Percentiles rank a stretch among this genome's conserved stretches.
phyloP scores from a whole-genome alignment of 2,329 filamentous ascomycete genomes.

The Epichloe baconii region DNA sequence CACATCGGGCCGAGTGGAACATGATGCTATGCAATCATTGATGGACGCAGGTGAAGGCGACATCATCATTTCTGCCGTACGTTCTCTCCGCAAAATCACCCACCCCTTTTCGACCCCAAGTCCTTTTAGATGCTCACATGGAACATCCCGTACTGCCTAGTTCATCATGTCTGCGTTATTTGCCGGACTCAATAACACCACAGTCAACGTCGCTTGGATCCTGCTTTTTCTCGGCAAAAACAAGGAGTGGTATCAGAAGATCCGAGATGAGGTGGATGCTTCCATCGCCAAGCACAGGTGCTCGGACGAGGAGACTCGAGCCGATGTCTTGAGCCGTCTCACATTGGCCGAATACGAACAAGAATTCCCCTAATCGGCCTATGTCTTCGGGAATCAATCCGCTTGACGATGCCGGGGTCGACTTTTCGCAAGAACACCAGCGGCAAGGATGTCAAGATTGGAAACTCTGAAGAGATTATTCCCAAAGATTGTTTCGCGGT shows the following conservation, averaged over 20 bases:
- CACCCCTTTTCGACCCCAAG: too few relatives aligned
- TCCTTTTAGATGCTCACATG: too few relatives aligned
- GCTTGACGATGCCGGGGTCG: slow-evolving; percentile 33
- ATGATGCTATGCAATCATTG: slow-evolving; percentile 39
- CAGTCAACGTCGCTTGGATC: slow-evolving; percentile 41
- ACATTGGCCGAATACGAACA: slow-evolving; percentile 40
- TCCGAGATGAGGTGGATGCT: slow-evolving; percentile 33
- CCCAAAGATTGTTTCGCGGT: slow-evolving; percentile 32
- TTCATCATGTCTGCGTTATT: slow-evolving; percentile 42
- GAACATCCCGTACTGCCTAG: slow-evolving; percentile 9
- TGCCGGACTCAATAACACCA: slow-evolving; percentile 44
- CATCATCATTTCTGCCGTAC: slow-evolving; percentile 27
- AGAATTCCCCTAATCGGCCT: slow-evolving; percentile 37
- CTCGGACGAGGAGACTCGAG: slow-evolving; percentile 14
- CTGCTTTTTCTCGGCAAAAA: slow-evolving; percentile 35
- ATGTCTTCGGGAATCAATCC: slow-evolving; percentile 39
- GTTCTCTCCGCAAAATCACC: slow-evolving; percentile 3
- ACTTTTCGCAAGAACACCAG: slow-evolving; percentile 39
- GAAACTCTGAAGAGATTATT: slow-evolving; percentile 32
- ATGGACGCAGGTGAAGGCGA: slow-evolving; percentile 37
- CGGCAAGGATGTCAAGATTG: slow-evolving; percentile 30
- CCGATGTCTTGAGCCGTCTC: slow-evolving; percentile 28
- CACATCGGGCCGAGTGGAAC: slow-evolving; percentile 25
- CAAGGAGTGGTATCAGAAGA: slow-evolving; percentile 30
- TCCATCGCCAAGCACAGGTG: slow-evolving; percentile 29